Percentiles rank a stretch among this genome's conserved stretches.
Evolutionary conservation across 2,329 filamentous ascomycete genomes (phyloP).

Genomic region (Fusarium pseudonygamai): DNA sequence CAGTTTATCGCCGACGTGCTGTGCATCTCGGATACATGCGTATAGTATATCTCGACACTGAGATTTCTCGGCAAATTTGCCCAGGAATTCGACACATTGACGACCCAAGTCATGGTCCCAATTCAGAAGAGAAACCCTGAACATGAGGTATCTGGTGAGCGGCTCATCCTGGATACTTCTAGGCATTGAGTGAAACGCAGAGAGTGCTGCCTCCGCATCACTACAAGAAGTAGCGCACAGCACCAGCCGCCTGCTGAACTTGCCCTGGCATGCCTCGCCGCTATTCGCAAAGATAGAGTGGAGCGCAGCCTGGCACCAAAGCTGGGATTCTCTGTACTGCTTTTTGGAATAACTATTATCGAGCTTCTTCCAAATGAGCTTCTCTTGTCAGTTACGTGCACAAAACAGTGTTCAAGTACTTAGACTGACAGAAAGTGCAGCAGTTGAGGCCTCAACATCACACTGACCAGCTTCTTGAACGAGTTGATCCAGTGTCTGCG

Average conservation of each 20-base stretch:
- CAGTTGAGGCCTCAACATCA: slow-evolving; percentile 68
- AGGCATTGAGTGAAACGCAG: slow-evolving; percentile 67
- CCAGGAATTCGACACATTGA: slow-evolving; percentile 71
- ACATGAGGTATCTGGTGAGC: slow-evolving; percentile 77
- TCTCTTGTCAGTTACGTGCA: slow-evolving; percentile 18
- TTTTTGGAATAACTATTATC: slow-evolving; percentile 65
- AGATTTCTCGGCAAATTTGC: slow-evolving; percentile 60
- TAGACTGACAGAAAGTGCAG: slow-evolving; percentile 69
- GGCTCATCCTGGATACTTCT: slow-evolving; percentile 66
- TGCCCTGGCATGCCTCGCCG: slow-evolving; percentile 72
- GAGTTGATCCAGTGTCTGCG: slow-evolving; percentile 48
- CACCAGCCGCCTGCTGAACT: slow-evolving; percentile 77
- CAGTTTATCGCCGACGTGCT: slow-evolving; percentile 68
- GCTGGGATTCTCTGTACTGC: slow-evolving; percentile 64
- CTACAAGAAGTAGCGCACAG: slow-evolving; percentile 69
- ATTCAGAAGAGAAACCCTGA: slow-evolving; percentile 72
- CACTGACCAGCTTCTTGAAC: slow-evolving; percentile 52
- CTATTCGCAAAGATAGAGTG: slow-evolving; percentile 73
- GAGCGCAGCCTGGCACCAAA: slow-evolving; percentile 77
- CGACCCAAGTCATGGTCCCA: slow-evolving; percentile 67
- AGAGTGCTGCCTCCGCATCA: slow-evolving; percentile 38
- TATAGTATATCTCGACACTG: slow-evolving; percentile 70
- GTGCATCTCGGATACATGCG: slow-evolving; percentile 82
- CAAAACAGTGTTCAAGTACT: neutral
- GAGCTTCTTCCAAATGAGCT: slow-evolving; percentile 86